Percentiles rank a stretch among this genome's conserved stretches.
Conservation (phyloP, 2,329 filamentous ascomycete species). For the Botryosphaeria dothidea region DNA sequence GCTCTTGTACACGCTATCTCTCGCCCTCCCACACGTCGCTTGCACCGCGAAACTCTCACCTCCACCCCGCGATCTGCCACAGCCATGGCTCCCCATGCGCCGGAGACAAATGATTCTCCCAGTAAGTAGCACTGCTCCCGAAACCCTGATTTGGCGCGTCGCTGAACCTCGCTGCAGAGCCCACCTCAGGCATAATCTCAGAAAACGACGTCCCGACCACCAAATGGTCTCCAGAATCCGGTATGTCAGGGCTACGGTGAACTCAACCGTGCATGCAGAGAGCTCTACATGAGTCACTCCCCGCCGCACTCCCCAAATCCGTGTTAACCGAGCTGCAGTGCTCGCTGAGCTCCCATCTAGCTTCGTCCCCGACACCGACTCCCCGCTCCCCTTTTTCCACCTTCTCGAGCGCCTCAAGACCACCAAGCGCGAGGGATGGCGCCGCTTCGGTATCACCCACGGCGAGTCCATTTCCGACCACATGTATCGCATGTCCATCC, state of each 20-base stretch:
- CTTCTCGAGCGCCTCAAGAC: slow-evolving; percentile 92
- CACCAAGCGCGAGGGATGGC: slow-evolving; percentile 94
- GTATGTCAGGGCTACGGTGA: slow-evolving; percentile 37
- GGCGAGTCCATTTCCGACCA: slow-evolving; percentile 96
- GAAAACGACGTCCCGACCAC: slow-evolving; percentile 25
- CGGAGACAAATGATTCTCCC: slow-evolving; percentile 43
- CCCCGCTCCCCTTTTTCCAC: slow-evolving; percentile 91
- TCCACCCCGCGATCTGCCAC: background rate
- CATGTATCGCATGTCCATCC: slow-evolving; percentile 99
- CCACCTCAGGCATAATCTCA: slow-evolving; percentile 38
- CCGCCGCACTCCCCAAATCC: background rate
- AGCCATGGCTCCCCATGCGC: slow-evolving; percentile 30
- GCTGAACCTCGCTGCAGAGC: slow-evolving; percentile 25
- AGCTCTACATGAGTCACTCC: slow-evolving; percentile 6
- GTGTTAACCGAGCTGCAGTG: slow-evolving; percentile 45
- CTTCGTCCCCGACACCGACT: slow-evolving; percentile 62
- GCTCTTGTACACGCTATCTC: background rate
- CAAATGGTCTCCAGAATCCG: slow-evolving; percentile 47
- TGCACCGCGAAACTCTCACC: background rate
- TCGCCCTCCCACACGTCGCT: background rate
- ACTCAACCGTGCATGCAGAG: slow-evolving; percentile 14
- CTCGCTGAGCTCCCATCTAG: slow-evolving; percentile 63
- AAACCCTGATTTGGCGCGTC: background rate
- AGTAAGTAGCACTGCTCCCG: slow-evolving; percentile 26
- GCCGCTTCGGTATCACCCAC: slow-evolving; percentile 72